Percentiles rank a stretch among this genome's conserved stretches.
phyloP scores from a whole-genome alignment of 208 protist species.

The Zelonia costaricensis region DNA sequence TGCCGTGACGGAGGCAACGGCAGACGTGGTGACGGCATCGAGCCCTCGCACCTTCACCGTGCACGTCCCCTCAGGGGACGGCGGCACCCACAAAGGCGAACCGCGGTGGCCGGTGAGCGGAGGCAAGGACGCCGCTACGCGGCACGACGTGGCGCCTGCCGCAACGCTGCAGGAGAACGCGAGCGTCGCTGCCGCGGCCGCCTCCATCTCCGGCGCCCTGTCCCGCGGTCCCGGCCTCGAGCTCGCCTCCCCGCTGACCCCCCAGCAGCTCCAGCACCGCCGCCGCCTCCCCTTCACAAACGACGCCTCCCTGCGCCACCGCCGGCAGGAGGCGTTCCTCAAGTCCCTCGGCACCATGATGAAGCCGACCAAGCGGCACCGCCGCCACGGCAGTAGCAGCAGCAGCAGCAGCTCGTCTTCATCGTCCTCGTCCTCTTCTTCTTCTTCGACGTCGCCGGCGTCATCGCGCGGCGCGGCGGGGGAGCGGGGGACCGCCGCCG shows the following conservation, averaged over 20 bases:
- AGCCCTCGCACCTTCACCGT: no score
- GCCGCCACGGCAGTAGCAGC: conserved; percentile 23
- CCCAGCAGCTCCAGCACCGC: conserved; percentile 16
- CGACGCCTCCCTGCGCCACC: conserved; percentile 20
- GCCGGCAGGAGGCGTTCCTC: conserved; percentile 28
- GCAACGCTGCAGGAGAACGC: no score
- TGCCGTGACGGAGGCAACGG: no score
- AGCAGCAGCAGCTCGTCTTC: conserved; percentile 8
- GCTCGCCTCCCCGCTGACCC: conserved; percentile 1
- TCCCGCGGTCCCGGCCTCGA: background rate
- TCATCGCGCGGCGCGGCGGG: background rate
- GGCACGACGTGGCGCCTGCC: no score
- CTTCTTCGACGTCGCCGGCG: conserved; percentile 1
- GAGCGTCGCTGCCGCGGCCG: background rate
- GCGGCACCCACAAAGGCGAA: no score
- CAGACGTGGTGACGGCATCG: no score
- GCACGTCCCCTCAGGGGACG: no score
- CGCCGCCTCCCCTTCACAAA: conserved; percentile 14
- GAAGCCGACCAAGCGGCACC: conserved; percentile 18
- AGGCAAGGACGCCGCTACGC: no score
- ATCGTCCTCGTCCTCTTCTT: conserved; percentile 2
- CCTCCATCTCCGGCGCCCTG: background rate
- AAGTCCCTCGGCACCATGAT: conserved; percentile 20
- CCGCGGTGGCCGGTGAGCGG: no score
- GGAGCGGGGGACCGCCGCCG: background rate